Conservation (phyloP, 2,329 filamentous ascomycete genomes). For the Aspergillus sp. region DNA sequence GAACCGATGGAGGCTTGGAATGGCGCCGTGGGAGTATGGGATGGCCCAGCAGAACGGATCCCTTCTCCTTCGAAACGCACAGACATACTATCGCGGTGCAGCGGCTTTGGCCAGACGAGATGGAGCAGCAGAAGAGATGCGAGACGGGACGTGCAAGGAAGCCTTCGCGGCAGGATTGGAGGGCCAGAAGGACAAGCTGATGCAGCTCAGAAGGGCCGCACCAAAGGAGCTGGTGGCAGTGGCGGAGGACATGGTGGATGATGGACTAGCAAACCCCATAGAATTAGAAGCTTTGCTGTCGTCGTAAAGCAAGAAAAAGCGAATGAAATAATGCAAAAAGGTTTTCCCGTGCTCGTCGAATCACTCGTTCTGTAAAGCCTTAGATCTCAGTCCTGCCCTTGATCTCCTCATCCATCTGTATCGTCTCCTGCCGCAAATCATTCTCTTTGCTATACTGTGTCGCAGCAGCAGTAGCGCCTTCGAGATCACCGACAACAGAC, state of each 20-base stretch:
- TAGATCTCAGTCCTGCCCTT: constrained; percentile 24
- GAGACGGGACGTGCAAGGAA: constrained; percentile 43
- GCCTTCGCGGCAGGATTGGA: constrained; percentile 42
- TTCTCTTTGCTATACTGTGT: constrained; percentile 31
- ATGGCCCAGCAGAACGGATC: constrained; percentile 39
- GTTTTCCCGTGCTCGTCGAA: neutral
- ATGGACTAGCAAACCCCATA: constrained; percentile 40
- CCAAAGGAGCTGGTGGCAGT: constrained; percentile 37
- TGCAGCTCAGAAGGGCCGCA: constrained; percentile 26
- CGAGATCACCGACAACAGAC: constrained; percentile 50
- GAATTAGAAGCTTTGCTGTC: constrained; percentile 28
- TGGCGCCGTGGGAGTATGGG: constrained; percentile 37
- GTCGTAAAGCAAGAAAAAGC: constrained; percentile 5
- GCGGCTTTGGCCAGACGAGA: constrained; percentile 34
- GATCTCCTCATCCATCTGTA: constrained; percentile 40
- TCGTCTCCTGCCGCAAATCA: constrained; percentile 34
- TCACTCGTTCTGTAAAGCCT: neutral
- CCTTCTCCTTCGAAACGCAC: constrained; percentile 49
- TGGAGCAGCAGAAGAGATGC: constrained; percentile 37
- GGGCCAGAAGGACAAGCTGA: constrained; percentile 34
- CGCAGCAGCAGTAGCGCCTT: constrained; percentile 42
- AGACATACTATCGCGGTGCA: constrained; percentile 53
- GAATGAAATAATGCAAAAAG: neutral
- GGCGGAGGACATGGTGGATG: constrained; percentile 48
- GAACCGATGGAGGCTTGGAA: constrained; percentile 46